Conservation (phyloP, 139 green algal species). For the Yamagishiella unicocca region DNA sequence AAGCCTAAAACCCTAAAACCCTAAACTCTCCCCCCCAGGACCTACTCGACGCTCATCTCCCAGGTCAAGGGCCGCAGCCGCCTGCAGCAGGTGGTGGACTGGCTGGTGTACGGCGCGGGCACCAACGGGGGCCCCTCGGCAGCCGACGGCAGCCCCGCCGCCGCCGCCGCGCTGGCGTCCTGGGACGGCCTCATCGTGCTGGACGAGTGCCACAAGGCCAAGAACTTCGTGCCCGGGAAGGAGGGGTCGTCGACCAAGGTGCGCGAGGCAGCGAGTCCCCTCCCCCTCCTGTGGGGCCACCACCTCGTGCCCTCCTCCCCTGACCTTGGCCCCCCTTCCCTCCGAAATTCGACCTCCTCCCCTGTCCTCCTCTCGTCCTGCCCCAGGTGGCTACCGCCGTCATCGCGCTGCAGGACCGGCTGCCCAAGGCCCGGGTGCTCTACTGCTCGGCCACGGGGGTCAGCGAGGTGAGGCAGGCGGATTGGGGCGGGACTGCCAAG, state of each 20-base stretch:
- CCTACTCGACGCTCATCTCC: slow-evolving; percentile 85
- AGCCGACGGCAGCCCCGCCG: neutral
- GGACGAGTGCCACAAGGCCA: slow-evolving; percentile 90
- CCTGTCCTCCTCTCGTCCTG: neutral
- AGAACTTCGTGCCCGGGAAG: slow-evolving; percentile 83
- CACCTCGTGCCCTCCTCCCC: too few species aligned
- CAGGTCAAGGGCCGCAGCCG: slow-evolving; percentile 51
- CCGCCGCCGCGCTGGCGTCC: neutral
- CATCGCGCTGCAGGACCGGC: slow-evolving; percentile 76
- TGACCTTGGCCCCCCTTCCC: too few species aligned
- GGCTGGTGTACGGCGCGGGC: slow-evolving; percentile 5
- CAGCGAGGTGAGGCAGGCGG: slow-evolving; percentile 66
- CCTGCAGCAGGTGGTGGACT: slow-evolving; percentile 72
- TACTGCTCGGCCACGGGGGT: slow-evolving; percentile 87
- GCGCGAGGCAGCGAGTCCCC: neutral
- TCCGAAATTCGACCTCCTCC: too few species aligned
- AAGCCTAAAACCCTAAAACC: too few species aligned
- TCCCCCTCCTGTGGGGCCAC: too few species aligned
- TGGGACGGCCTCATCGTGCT: slow-evolving; percentile 86
- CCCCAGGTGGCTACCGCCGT: slow-evolving; percentile 73
- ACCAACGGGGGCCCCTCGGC: neutral
- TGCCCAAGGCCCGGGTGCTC: slow-evolving; percentile 83
- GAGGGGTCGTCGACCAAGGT: slow-evolving; percentile 82
- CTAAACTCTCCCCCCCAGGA: slow-evolving; percentile 67
- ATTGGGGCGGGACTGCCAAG: too few species aligned